Evolutionary conservation across 2,329 filamentous ascomycete species (phyloP).

Genomic region (Botrytis fabae): DNA sequence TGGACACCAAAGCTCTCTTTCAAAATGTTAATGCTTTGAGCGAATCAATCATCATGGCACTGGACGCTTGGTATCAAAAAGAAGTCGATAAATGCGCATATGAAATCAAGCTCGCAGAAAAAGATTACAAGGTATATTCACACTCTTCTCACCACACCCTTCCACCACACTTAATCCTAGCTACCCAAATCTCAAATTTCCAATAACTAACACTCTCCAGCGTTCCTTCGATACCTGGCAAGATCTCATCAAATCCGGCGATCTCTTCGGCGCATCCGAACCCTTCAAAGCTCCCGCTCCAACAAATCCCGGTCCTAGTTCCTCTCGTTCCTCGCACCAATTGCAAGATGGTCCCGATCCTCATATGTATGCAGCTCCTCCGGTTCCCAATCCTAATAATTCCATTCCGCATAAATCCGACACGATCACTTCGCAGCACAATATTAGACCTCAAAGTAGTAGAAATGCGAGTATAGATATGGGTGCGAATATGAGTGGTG

Average conservation of each 20-base stretch:
- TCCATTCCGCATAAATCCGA: slow-evolving; percentile 13
- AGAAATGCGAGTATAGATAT: slow-evolving; percentile 15
- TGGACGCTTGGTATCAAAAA: slow-evolving; percentile 23
- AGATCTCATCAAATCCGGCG: slow-evolving; percentile 23
- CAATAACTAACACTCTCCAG: neutral
- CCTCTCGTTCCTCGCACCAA: slow-evolving; percentile 12
- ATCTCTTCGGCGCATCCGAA: slow-evolving; percentile 21
- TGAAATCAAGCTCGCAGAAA: slow-evolving; percentile 22
- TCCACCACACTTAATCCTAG: too few relatives aligned
- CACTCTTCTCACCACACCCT: too few relatives aligned
- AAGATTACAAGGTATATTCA: slow-evolving; percentile 21
- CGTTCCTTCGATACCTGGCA: slow-evolving; percentile 23
- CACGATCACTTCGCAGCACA: slow-evolving; percentile 6
- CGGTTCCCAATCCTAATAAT: neutral
- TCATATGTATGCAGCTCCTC: slow-evolving; percentile 14
- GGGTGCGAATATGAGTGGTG: slow-evolving; percentile 11
- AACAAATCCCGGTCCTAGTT: neutral
- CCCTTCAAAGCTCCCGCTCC: slow-evolving; percentile 16
- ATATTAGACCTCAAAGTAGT: slow-evolving; percentile 3
- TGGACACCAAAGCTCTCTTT: slow-evolving; percentile 23
- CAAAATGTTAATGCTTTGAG: slow-evolving; percentile 22
- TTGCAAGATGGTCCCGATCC: slow-evolving; percentile 13
- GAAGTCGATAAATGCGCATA: slow-evolving; percentile 19
- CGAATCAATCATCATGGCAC: slow-evolving; percentile 20
- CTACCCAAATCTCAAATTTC: neutral